Evolutionary conservation across 768 basidiomycete genomes (phyloP), one percentile per base, ranked within the genome.

Genomic region (Tulasnella sp.): DNA sequence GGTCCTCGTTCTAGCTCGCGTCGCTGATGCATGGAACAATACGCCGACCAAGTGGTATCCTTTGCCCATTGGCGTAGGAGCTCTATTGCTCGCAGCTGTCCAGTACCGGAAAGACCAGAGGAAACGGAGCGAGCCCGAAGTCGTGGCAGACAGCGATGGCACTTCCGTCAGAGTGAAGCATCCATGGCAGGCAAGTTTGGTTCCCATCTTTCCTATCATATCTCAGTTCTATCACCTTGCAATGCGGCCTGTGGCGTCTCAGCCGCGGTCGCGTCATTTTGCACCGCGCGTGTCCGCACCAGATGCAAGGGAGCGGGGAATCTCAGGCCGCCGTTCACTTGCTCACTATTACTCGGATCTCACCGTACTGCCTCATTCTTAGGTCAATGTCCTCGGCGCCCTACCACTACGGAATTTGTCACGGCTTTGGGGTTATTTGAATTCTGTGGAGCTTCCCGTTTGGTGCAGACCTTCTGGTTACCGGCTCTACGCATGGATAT

Each of bases 371-470:
- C 49, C 11, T 49, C 22, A 49, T n/a, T 49, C 11, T 25, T 78
- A 94, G 95, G 94, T 99, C n/a, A 93, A 97, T 83, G 96, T 99
- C 68, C 86, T 99, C 71, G 97, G 96, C 72, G 96, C 96, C 12
- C 88, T 99, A 1, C 97, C 97, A 0, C 88, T 99, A 7, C 90
- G 96, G 54, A 95, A 95, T 78, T 89, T 98, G 81, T 99, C 97
- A n/a, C 91, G 96, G 1, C 83, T 99, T 6, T 99, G 97, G 96
- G 97, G 97, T 7, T 96, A 96, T 83, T 80, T 99, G 78, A 99
- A 98, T 85, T 93, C 92, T 1, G 87, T 96, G 78, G 92, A 95
- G 80, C 88, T 99, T 6, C 97, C 97, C 38, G 86, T 96, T 77
- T 99, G 96, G 96, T 88, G 95, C 83, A 88, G 97, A n/a, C 96